Evolutionary conservation across 2,329 filamentous ascomycete genomes (phyloP).

Genomic region (Mycosphaerella arachidis): DNA sequence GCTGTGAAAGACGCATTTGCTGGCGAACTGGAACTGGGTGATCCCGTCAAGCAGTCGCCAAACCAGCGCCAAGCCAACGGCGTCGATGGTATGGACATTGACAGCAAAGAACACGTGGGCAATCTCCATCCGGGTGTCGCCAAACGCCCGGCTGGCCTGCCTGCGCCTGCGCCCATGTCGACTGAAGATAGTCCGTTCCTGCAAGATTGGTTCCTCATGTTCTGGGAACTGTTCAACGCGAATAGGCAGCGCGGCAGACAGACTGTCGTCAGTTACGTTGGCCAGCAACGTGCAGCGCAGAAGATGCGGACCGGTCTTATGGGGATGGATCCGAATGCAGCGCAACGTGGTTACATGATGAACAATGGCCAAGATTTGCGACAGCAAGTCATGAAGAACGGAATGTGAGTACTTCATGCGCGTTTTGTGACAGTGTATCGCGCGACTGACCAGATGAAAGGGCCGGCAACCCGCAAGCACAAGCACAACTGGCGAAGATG

Average conservation of each 20-base stretch:
- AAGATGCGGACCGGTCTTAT: slow-evolving; percentile 63
- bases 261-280: slow-evolving; percentile 26
- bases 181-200: slow-evolving; percentile 74
- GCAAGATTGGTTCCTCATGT: slow-evolving; percentile 96
- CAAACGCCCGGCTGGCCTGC: slow-evolving; percentile 76
- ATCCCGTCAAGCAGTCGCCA: slow-evolving; percentile 59
- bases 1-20: slow-evolving; percentile 55
- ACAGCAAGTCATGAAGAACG: slow-evolving; percentile 21
- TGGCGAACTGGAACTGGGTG: slow-evolving; percentile 36
- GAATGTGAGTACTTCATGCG: slow-evolving; percentile 17
- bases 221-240: slow-evolving; percentile 92
- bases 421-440: neutral
- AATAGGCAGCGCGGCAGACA: slow-evolving; percentile 64
- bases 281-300: slow-evolving; percentile 69
- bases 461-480: slow-evolving; percentile 20
- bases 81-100: slow-evolving; percentile 73
- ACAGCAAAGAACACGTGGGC: slow-evolving; percentile 64
- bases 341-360: slow-evolving; percentile 30
- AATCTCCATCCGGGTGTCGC: slow-evolving; percentile 44
- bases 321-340: slow-evolving; percentile 57
- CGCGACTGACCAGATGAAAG: neutral
- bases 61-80: slow-evolving; percentile 57
- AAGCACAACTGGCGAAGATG: slow-evolving; percentile 26
- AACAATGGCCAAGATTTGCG: slow-evolving; percentile 20
- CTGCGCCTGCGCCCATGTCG: slow-evolving; percentile 64